Evolutionary conservation across 139 green algal species (phyloP).

Genomic region (Zygnema cylindricum): DNA sequence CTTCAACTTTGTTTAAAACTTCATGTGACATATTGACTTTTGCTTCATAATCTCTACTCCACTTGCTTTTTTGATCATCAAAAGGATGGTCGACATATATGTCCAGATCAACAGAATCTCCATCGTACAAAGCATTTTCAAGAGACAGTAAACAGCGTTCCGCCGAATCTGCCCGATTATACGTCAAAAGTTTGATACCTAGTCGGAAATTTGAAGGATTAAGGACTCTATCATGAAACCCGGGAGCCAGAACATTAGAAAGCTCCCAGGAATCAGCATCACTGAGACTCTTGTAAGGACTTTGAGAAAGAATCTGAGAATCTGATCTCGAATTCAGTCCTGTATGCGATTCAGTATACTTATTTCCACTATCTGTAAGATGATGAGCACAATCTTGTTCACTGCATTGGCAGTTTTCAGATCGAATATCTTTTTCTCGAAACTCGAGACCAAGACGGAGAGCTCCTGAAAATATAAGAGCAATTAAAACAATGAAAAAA

Average conservation of each 20-base stretch:
- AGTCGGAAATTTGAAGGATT: conserved; percentile 39
- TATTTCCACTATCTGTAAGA: background rate
- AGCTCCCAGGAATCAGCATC: background rate
- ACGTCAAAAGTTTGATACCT: conserved; percentile 34
- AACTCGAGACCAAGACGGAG: conserved; percentile 19
- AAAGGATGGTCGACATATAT: conserved; percentile 52
- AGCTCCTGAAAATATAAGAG: conserved; percentile 5
- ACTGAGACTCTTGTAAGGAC: background rate
- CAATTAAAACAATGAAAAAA: background rate
- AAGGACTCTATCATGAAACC: background rate
- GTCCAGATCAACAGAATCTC: conserved; percentile 33
- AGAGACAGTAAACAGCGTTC: conserved; percentile 26
- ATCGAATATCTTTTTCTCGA: background rate
- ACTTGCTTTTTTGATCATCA: background rate
- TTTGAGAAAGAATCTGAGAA: background rate
- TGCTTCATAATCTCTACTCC: background rate
- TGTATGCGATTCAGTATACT: background rate
- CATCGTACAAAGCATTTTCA: conserved; percentile 16
- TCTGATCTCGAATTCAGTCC: background rate
- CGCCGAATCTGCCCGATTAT: conserved; percentile 12
- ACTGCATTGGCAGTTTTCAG: no score
- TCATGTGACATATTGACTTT: conserved; percentile 2
- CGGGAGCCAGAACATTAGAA: background rate
- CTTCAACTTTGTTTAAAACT: conserved; percentile 13
- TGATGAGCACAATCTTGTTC: background rate